Conservation (phyloP, 2,329 filamentous ascomycete species). For the Pezicula rhizophila region DNA sequence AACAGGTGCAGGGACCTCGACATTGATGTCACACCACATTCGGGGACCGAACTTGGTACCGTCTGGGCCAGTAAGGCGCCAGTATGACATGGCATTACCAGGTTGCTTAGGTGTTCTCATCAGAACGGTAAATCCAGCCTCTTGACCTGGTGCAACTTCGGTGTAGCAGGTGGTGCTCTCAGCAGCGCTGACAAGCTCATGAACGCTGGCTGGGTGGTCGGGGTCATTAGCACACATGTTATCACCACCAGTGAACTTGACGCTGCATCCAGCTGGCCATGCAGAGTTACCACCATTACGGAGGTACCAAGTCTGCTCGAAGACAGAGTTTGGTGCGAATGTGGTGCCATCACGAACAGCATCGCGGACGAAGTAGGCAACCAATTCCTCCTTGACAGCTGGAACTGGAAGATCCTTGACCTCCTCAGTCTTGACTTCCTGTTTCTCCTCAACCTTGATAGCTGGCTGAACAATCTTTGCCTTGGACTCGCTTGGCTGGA, state of each 20-base stretch:
- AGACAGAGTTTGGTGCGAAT: slow-evolving; percentile 63
- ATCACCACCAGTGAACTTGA: slow-evolving; percentile 89
- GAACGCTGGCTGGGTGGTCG: slow-evolving; percentile 69
- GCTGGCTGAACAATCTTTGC: slow-evolving; percentile 24
- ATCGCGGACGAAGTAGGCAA: slow-evolving; percentile 71
- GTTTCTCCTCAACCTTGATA: slow-evolving; percentile 27
- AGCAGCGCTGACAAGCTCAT: slow-evolving; percentile 69
- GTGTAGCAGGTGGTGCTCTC: slow-evolving; percentile 74
- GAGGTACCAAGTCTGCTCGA: slow-evolving; percentile 88
- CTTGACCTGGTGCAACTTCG: slow-evolving; percentile 66
- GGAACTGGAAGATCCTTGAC: slow-evolving; percentile 19
- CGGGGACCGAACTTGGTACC: slow-evolving; percentile 85
- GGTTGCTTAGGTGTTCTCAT: slow-evolving; percentile 73
- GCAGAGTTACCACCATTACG: slow-evolving; percentile 71
- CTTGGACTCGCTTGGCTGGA: slow-evolving; percentile 54
- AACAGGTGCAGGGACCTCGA: slow-evolving; percentile 37
- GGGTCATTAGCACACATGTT: slow-evolving; percentile 92
- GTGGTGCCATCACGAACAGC: slow-evolving; percentile 72
- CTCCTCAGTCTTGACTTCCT: slow-evolving; percentile 12
- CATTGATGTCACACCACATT: slow-evolving; percentile 88
- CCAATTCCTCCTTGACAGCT: slow-evolving; percentile 34
- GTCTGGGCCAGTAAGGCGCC: slow-evolving; percentile 79
- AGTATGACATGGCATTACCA: slow-evolving; percentile 88
- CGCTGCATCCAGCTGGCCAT: slow-evolving; percentile 86
- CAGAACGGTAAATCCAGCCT: slow-evolving; percentile 73